Conservation (phyloP, 2,329 filamentous ascomycete genomes). For the Aspergillus pseudoviridinutans region DNA sequence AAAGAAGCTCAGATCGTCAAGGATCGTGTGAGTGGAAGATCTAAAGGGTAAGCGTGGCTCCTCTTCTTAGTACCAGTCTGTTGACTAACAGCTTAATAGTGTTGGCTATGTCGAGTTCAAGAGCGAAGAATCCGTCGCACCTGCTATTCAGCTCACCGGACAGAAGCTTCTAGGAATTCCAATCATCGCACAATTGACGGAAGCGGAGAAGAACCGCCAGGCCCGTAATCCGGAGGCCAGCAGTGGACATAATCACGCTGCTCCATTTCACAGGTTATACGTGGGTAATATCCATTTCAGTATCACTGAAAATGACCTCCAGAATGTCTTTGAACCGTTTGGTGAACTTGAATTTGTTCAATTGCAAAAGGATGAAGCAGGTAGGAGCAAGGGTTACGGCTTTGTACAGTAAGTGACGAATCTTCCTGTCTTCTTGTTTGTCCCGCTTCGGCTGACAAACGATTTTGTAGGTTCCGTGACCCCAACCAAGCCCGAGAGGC, state of each 20-base stretch:
- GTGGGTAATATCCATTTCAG: conserved; percentile 99
- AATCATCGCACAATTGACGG: conserved; percentile 96
- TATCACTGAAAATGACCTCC: conserved; percentile 91
- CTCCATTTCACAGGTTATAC: conserved; percentile 96
- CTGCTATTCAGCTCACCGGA: conserved; percentile 95
- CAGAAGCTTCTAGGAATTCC: conserved; percentile 98
- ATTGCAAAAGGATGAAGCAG: conserved; percentile 90
- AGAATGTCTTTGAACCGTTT: conserved; percentile 96
- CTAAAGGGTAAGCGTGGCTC: conserved; percentile 72
- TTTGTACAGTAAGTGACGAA: conserved; percentile 83
- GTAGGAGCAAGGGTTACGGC: conserved; percentile 89
- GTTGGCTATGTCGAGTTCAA: conserved; percentile 99
- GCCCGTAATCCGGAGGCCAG: conserved; percentile 72
- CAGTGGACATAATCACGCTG: conserved; percentile 69
- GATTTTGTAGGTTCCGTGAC: conserved; percentile 68
- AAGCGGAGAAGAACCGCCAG: conserved; percentile 99
- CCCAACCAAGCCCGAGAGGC: conserved; percentile 89
- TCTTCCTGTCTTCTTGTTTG: background rate
- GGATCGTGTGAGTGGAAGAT: conserved; percentile 91
- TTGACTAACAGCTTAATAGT: conserved; percentile 47
- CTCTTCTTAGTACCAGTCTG: conserved; percentile 1
- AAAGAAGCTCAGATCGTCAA: conserved; percentile 99
- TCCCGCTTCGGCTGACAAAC: conserved; percentile 32
- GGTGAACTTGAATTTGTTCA: conserved; percentile 97
- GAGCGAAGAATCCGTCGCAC: conserved; percentile 85